Percentiles rank a stretch among this genome's conserved stretches.
Evolutionary conservation across 805 yeast species (phyloP).

Genomic region (Pichia californica): DNA sequence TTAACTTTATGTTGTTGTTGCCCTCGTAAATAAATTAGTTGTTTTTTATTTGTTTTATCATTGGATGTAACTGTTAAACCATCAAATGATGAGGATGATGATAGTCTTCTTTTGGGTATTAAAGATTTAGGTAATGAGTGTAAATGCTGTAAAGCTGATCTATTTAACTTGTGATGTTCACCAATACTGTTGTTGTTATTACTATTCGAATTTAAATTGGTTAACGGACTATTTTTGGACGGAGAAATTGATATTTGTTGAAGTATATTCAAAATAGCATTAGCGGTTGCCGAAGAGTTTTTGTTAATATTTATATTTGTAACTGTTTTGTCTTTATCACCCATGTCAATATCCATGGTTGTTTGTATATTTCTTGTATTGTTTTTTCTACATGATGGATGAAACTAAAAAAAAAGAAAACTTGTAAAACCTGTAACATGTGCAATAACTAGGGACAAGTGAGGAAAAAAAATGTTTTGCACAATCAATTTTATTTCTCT

Average conservation of each 20-base stretch:
- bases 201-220: not conserved
- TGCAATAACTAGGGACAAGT: too few species aligned
- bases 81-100: constrained; percentile 19
- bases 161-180: not conserved
- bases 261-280: constrained; percentile 12
- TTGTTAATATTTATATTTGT: not conserved
- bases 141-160: constrained; percentile 7
- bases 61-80: constrained; percentile 3
- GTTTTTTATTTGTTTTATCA: constrained; percentile 6
- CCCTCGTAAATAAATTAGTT: constrained; percentile 6
- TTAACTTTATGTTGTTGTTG: not conserved
- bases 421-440: too few species aligned
- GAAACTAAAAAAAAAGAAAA: too few species aligned
- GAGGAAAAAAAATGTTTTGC: not conserved
- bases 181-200: not conserved
- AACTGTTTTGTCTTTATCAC: too few species aligned
- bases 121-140: constrained; percentile 7
- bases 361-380: too few species aligned
- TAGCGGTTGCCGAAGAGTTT: constrained; percentile 8
- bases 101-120: constrained; percentile 5
- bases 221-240: not conserved
- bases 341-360: not conserved
- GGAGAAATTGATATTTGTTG: constrained; percentile 13
- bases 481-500: too few species aligned
- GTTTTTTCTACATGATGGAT: too few species aligned